Base-by-base conservation (phyloP, 352 stramenopile species). In the Phytophthora sansomeana region DNA sequence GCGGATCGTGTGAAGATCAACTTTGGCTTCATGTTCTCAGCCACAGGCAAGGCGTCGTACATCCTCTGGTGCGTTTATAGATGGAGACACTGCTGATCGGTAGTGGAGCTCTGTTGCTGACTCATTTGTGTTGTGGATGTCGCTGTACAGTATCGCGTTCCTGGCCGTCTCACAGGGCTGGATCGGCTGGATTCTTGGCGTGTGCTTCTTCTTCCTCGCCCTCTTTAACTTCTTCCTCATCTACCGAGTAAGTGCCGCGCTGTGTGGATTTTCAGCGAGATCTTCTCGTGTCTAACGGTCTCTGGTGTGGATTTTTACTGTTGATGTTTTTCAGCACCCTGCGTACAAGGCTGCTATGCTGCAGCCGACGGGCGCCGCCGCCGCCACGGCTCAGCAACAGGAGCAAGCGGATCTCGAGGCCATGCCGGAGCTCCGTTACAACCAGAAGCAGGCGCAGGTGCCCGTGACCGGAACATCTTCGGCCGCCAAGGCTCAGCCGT, bases 151-250 rank as follows among this genome's bases (percentile, higher is more conserved):
- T 49, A 95, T 95, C 41, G 76, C 85, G 50, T 93, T 95, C 67
- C 68, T 95, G 43, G 74, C 85, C 42, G 83, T 95, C 61, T 92
- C 87, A 32, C 85, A 93, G 67, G 87, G 87, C 62, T 89, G 75
- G 77, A 85, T 95, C 29, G 87, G 87, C 72, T 88, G 79, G 52
- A 72, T 93, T 58, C 69, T 93, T 32, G 87, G 87, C 51, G 61
- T 87, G 17, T 87, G 85, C 60, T 92, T 95, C 69, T 76, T 95
- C 43, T 55, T 89, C 33, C 60, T 95, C 32, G 85, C 85, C 21
- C 64, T 90, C 2, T 93, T 95, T 64, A 95, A 95, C 76, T 95
- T 93, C 72, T 95, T 95, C 77, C 77, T 95, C 60, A 95, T 95
- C 65, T 62, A 83, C 53, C 75, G 78, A 65, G 87, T 95, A 90